Percentiles rank a stretch among this genome's conserved stretches.
phyloP scores from a whole-genome alignment of 225 moss, liverwort and hornwort species.

The Polytrichum commune region DNA sequence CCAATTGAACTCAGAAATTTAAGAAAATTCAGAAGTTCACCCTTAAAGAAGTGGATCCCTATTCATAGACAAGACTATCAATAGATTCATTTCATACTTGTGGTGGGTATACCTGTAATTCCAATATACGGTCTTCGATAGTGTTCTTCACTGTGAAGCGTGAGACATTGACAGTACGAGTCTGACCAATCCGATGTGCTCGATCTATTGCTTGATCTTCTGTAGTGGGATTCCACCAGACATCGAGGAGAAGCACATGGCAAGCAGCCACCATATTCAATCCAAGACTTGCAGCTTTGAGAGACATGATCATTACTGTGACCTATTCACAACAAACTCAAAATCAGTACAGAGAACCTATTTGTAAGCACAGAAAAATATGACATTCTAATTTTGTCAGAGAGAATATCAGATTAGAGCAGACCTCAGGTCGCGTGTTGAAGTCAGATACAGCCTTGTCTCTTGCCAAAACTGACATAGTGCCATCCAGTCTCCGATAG shows the following conservation, averaged over 20 bases:
- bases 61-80: no score
- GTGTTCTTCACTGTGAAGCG: conserved; percentile 96
- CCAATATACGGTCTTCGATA: conserved; percentile 91
- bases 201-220: conserved; percentile 99
- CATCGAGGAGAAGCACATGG: conserved; percentile 91
- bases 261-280: conserved; percentile 98
- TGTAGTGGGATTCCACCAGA: conserved; percentile 99
- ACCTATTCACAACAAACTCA: conserved; percentile 55
- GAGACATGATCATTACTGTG: conserved; percentile 97
- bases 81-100: no score
- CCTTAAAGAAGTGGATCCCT: no score
- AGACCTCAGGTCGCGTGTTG: conserved; percentile 85
- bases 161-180: conserved; percentile 83
- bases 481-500: conserved; percentile 95
- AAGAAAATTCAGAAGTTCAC: no score
- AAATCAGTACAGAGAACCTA: not conserved
- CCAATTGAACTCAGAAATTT: no score
- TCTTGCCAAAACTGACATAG: conserved; percentile 95
- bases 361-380: no score
- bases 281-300: conserved; percentile 98
- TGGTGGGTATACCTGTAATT: conserved; percentile 62
- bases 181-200: conserved; percentile 98
- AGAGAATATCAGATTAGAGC: conserved; percentile 2
- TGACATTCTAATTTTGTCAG: no score
- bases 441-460: conserved; percentile 91